These are phyloP conservation scores for Suillus bovinus DNA, from an alignment of 768 basidiomycete genomes.

Conservation along the genomic window DNA sequence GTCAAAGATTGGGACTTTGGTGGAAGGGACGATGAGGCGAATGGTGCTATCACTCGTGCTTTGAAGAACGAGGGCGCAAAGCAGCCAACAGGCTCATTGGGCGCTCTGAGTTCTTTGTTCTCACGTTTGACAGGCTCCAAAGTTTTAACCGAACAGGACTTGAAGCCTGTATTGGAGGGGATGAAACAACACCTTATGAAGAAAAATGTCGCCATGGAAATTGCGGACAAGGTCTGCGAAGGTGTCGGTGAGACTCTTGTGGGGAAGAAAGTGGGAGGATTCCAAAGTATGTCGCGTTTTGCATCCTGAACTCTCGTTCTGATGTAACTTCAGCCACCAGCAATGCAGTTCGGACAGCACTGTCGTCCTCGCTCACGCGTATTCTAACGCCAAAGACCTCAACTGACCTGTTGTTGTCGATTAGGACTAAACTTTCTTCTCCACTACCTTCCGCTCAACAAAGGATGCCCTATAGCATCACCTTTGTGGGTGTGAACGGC, in stretches of 20 bases:
- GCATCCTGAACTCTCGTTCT: conserved; percentile 4
- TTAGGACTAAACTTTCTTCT: conserved; percentile 82
- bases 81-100: conserved; percentile 47
- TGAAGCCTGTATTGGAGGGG: conserved; percentile 84
- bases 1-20: conserved; percentile 85
- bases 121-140: conserved; percentile 86
- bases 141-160: conserved; percentile 75
- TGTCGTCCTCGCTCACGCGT: conserved; percentile 85
- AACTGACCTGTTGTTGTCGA: conserved; percentile 93
- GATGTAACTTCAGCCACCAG: conserved; percentile 62
- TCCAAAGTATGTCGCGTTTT: conserved; percentile 65
- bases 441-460: conserved; percentile 74
- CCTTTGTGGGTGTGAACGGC: conserved; percentile 98
- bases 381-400: conserved; percentile 96
- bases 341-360: conserved; percentile 77
- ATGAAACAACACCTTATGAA: conserved; percentile 99
- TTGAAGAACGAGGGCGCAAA: conserved; percentile 45
- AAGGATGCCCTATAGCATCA: conserved; percentile 86
- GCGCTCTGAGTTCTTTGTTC: conserved; percentile 76
- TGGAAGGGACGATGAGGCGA: conserved; percentile 32
- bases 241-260: conserved; percentile 88
- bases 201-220: conserved; percentile 97
- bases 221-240: conserved; percentile 92
- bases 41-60: conserved; percentile 54
- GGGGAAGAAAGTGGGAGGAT: conserved; percentile 88